Evolutionary conservation across 768 basidiomycete genomes (phyloP).

Genomic region (Termitomyces sp.): DNA sequence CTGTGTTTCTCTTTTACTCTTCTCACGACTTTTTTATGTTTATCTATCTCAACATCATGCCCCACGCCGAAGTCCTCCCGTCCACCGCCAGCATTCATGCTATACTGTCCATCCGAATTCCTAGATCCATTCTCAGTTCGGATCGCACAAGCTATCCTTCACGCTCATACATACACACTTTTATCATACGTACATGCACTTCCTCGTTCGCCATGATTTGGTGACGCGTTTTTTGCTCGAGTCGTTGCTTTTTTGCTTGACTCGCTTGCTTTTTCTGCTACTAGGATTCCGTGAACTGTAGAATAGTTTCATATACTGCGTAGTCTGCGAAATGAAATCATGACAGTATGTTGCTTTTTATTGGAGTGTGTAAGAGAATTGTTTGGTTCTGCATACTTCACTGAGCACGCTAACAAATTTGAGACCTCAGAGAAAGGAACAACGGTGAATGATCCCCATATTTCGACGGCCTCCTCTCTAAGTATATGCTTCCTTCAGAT

Average conservation of each 20-base stretch:
- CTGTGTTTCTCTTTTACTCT: background rate
- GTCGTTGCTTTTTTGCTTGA: conserved; percentile 2
- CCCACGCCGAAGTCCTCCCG: conserved; percentile 10
- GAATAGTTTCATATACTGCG: background rate
- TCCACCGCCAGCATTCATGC: conserved; percentile 2
- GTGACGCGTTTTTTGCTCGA: conserved; percentile 1
- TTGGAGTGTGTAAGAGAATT: too few species aligned
- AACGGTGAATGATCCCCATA: too few species aligned
- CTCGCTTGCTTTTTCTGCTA: background rate
- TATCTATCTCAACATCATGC: conserved; percentile 12
- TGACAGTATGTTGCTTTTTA: background rate
- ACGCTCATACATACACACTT: conserved; percentile 6
- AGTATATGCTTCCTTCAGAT: too few species aligned
- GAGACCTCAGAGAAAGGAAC: too few species aligned
- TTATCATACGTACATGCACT: background rate
- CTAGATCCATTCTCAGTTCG: conserved; percentile 7
- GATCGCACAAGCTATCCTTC: conserved; percentile 11
- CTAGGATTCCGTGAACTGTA: background rate
- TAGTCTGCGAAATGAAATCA: background rate
- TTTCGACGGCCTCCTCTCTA: too few species aligned
- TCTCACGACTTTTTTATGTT: conserved; percentile 9
- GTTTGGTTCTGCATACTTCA: too few species aligned
- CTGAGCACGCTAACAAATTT: too few species aligned
- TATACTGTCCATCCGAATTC: conserved; percentile 4
- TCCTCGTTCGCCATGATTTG: background rate